A percentile compares a stretch with the other conserved stretches of the same genome.
phyloP scores from a whole-genome alignment of 2,329 filamentous ascomycete genomes.

The Trichoderma arundinaceum region DNA sequence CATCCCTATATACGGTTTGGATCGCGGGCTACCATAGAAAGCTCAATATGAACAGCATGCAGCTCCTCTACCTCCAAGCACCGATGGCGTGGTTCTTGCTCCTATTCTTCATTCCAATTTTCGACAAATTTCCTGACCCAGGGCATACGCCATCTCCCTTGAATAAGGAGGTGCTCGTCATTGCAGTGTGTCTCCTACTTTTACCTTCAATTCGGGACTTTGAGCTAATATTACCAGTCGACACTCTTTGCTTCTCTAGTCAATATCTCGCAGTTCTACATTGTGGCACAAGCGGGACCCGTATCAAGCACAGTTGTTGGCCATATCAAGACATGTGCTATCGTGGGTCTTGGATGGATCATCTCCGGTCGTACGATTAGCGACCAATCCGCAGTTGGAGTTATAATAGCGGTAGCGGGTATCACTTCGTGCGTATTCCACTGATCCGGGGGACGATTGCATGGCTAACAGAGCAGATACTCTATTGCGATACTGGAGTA shows the following conservation, averaged over 20 bases:
- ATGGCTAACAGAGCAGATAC: constrained; percentile 46
- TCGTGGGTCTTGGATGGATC: constrained; percentile 68
- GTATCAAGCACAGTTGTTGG: constrained; percentile 70
- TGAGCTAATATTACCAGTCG: constrained; percentile 50
- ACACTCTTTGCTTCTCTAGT: constrained; percentile 68
- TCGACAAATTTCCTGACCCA: constrained; percentile 64
- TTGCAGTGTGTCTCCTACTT: constrained; percentile 51
- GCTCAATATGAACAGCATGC: constrained; percentile 70
- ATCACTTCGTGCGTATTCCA: constrained; percentile 58
- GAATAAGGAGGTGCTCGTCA: neutral
- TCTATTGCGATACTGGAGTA: constrained; percentile 55
- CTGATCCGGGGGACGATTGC: neutral
- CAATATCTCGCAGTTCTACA: constrained; percentile 69
- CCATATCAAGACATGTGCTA: constrained; percentile 69
- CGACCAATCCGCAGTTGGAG: constrained; percentile 61
- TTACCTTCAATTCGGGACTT: neutral
- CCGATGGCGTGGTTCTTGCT: constrained; percentile 67
- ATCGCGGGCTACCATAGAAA: constrained; percentile 69
- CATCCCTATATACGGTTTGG: constrained; percentile 72
- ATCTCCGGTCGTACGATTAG: constrained; percentile 60
- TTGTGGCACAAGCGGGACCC: constrained; percentile 65
- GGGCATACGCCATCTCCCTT: neutral
- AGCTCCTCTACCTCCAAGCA: constrained; percentile 71
- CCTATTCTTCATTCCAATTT: constrained; percentile 69
- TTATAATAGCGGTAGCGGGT: constrained; percentile 61